Conservation (phyloP, 352 stramenopile species). For the Pythium aphanidermatum region DNA sequence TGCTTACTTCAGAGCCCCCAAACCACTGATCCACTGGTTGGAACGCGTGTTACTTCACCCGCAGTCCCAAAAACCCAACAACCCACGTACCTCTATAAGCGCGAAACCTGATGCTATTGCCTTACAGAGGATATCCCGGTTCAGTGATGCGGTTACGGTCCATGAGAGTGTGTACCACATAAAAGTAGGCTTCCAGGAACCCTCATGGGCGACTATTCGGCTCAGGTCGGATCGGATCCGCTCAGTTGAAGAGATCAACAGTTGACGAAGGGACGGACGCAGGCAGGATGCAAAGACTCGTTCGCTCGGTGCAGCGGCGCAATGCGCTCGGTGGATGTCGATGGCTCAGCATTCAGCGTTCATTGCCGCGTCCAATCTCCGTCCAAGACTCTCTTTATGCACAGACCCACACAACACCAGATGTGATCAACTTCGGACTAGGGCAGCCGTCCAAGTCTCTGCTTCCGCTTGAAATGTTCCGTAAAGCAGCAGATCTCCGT, state of each 20-base stretch:
- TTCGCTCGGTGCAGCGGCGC: too few relatives aligned
- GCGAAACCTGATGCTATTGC: background rate
- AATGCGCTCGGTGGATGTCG: background rate
- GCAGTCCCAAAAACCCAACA: conserved; percentile 15
- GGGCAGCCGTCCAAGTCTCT: conserved; percentile 74
- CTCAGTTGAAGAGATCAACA: too few relatives aligned
- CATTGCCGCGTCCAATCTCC: conserved; percentile 7
- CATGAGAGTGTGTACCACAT: conserved; percentile 14
- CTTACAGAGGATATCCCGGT: conserved; percentile 9
- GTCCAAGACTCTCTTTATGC: conserved; percentile 63
- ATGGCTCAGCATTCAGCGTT: background rate
- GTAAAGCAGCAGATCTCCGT: conserved; percentile 32
- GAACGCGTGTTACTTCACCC: conserved; percentile 59
- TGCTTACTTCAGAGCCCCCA: conserved; percentile 41
- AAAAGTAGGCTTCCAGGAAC: background rate
- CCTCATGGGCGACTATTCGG: background rate
- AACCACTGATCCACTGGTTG: conserved; percentile 73
- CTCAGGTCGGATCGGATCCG: background rate
- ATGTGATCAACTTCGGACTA: conserved; percentile 82
- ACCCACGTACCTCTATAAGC: conserved; percentile 5
- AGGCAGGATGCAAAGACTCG: too few relatives aligned
- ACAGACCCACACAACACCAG: conserved; percentile 50
- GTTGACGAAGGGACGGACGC: too few relatives aligned
- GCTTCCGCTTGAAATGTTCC: conserved; percentile 64
- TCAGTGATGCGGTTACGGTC: conserved; percentile 9